Percentiles rank a stretch among this genome's conserved stretches.
phyloP scores from a whole-genome alignment of 163 green algal species.

The Scenedesmus sp. region DNA sequence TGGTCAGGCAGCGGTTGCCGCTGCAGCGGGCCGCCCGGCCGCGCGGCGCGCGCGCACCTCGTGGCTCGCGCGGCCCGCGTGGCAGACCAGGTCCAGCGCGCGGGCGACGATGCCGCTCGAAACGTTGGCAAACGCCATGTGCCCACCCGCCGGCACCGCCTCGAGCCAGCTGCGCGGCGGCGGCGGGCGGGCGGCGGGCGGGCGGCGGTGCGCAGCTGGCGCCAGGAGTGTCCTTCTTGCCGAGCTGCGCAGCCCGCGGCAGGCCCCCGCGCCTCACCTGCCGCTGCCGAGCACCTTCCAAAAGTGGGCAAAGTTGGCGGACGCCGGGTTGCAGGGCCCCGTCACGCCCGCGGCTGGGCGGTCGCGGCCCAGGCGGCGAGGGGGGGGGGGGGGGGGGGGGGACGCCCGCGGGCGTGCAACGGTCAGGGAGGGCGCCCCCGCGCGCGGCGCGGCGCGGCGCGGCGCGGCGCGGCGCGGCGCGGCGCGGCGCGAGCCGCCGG shows the following conservation, averaged over 20 bases:
- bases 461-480: not conserved
- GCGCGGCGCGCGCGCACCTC: not conserved
- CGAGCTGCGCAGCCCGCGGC: no score
- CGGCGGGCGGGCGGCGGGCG: no score
- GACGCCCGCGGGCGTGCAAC: no score
- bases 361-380: no score
- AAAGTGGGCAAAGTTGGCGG: conserved; percentile 11
- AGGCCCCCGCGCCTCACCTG: no score
- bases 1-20: not conserved
- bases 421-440: no score
- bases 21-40: not conserved
- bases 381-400: no score
- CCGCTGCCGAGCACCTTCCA: conserved; percentile 22
- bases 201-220: no score
- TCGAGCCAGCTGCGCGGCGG: conserved; percentile 43
- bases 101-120: not conserved
- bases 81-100: conserved; percentile 32
- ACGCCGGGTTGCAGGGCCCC: conserved; percentile 35
- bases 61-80: conserved; percentile 6
- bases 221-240: no score
- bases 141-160: conserved; percentile 11
- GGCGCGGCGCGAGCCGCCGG: not conserved
- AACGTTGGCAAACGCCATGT: conserved; percentile 34
- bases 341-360: conserved; percentile 33
- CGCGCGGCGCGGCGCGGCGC: not conserved